phyloP scores from a whole-genome alignment of 345 rosid species.

The Nasturtium officinale region DNA sequence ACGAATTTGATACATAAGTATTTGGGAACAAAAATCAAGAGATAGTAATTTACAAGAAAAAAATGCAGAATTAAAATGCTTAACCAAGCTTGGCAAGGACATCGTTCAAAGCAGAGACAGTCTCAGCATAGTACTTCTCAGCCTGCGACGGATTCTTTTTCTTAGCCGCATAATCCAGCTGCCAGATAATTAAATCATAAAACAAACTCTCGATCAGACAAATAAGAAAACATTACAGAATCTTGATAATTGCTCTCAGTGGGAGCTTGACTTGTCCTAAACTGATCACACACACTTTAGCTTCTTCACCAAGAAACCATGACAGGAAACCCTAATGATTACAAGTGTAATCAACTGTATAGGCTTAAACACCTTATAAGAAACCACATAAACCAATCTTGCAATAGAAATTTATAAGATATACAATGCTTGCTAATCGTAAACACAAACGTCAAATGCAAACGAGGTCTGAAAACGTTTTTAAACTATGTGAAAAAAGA shows the following conservation, averaged over 20 bases:
- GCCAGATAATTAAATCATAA: slow-evolving; percentile 24
- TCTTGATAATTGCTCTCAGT: not conserved
- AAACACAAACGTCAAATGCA: too few relatives aligned
- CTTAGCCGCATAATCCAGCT: slow-evolving; percentile 96
- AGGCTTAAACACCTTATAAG: not conserved
- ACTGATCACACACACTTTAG: not conserved
- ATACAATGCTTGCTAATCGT: not conserved
- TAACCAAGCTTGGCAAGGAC: slow-evolving; percentile 91
- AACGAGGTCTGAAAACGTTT: too few relatives aligned
- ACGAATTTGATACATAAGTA: slow-evolving; percentile 25
- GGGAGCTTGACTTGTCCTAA: slow-evolving; percentile 1
- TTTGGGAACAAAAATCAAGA: slow-evolving; percentile 29
- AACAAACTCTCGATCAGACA: not conserved
- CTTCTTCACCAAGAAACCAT: not conserved
- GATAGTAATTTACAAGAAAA: slow-evolving; percentile 30
- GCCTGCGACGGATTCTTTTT: slow-evolving; percentile 76
- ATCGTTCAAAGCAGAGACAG: slow-evolving; percentile 73
- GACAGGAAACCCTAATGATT: not conserved
- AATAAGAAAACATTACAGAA: not conserved
- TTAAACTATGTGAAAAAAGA: too few relatives aligned
- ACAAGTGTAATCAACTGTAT: not conserved
- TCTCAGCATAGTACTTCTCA: slow-evolving; percentile 80
- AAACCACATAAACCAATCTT: not conserved
- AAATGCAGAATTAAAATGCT: slow-evolving; percentile 26
- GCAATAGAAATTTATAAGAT: not conserved